Base-by-base conservation (phyloP, 2,329 filamentous ascomycete genomes). In the Talaromyces amestolkiae region DNA sequence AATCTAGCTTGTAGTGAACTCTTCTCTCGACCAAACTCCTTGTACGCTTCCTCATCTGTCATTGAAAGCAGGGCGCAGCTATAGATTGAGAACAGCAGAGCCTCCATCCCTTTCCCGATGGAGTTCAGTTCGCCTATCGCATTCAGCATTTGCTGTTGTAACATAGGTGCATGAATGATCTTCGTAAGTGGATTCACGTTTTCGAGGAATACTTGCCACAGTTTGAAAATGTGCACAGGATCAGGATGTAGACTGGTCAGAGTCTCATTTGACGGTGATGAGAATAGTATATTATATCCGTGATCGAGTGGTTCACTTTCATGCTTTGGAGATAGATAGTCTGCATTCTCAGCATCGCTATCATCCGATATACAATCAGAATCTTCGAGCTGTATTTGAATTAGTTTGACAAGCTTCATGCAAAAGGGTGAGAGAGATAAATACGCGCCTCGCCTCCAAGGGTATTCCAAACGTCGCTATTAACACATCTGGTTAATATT, bases 141-240 rank as follows among this genome's bases (percentile, higher is more conserved):
- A 33, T 82, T 78, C n/a, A 82, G 69, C 45, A 89, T 76, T 2
- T 82, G 78, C 1, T 81, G 80, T 66, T 83, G 81, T n/a, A 83
- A 76, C 9, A 81, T 84, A 1, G 86, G 85, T 3, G 82, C 77
- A 71, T 89, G 86, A 15, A 89, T 74, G 6, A 89, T 80, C 63
- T 87, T 87, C 68, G 88, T 78, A 17, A 89, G 72, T 1, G 86
- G 86, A 68, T 88, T 86, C 15, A 89, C 84, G 67, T 87, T 87
- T 65, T 87, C 84, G 68, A 84, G 82, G 75, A 82, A 89, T 2
- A 81, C 74, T n/a, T 83, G 77, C 86, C 86, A 88, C 62, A 87
- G 80, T 10, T 80, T 72, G 22, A 76, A 77, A 3, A 87, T 82
- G 72, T 88, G 86, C 15, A 87, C 78, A 6, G 67, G 63, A 17